Base-by-base conservation (phyloP, 2,329 filamentous ascomycete species). In the Diaporthe humulicola region DNA sequence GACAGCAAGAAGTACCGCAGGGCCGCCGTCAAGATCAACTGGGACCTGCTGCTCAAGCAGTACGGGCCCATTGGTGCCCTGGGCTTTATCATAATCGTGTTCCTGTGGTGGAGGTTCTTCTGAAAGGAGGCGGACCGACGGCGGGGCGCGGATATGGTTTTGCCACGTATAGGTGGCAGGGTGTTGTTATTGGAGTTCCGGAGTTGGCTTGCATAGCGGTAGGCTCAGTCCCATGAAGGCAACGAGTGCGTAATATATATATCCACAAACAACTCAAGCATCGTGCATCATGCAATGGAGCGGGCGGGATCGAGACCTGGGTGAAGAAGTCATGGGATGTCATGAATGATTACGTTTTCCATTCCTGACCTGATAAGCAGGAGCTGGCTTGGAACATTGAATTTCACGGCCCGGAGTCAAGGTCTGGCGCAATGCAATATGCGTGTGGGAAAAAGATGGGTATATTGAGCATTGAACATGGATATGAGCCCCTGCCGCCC, bases 41-140 rank as follows among this genome's bases (percentile, higher is more conserved):
- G 97, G 97, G 96, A 99, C 84, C 86, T 98, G 83, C 87, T 99
- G 83, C 78, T 98, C 76, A 98, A 98, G 88, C 96, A 98, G 91
- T 99, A 98, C 82, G 97, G 95, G 1, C 97, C 97, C 4, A 92
- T 98, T 84, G 96, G 90, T 38, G 95, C 90, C 3, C 87, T 98
- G 74, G 95, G 90, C 2, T 87, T 98, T 74, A 91, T 98, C 77
- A 92, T 98, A 76, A 83, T 98, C 71, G 83, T 98, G 77, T 95
- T 98, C 84, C 86, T 98, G 76, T 97, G 94, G 90, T 96, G 95
- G 93, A 92, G 95, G 77, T 98, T 98, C 87, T 98, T 98, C 84
- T 98, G 83, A 87, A 73, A 45, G 50, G 33, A 57, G n/a, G n/a
- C n/a, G 48, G 12, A 48, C 10, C 38, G 30, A 15, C 25, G 17